phyloP scores from a whole-genome alignment of 1,284 basidiomycete genomes.

The Naganishia liquefaciens region DNA sequence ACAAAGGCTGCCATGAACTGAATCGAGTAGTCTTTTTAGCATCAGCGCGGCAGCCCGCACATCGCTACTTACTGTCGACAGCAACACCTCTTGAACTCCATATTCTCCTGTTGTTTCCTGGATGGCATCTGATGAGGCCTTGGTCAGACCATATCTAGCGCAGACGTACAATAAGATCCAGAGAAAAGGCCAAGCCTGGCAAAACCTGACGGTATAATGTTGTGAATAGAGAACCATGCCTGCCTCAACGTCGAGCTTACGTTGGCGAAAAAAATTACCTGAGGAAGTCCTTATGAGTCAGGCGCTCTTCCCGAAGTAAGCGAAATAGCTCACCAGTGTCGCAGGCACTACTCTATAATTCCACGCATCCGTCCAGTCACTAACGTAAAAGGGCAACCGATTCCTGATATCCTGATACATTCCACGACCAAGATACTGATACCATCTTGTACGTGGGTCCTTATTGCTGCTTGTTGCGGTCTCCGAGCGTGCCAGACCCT shows the following conservation, averaged over 20 bases:
- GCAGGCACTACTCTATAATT: constrained; percentile 66
- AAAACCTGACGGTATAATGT: constrained; percentile 60
- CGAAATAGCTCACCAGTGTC: constrained; percentile 62
- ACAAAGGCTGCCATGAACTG: constrained; percentile 87
- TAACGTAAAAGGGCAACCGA: constrained; percentile 75
- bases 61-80: constrained; percentile 48
- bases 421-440: constrained; percentile 55
- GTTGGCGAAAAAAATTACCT: constrained; percentile 53
- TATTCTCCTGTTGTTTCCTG: constrained; percentile 79
- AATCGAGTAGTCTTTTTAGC: constrained; percentile 29
- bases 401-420: constrained; percentile 75
- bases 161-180: constrained; percentile 73
- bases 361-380: constrained; percentile 85
- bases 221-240: constrained; percentile 49
- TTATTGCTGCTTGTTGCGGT: neutral
- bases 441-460: constrained; percentile 16
- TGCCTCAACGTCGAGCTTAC: constrained; percentile 32
- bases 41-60: constrained; percentile 25
- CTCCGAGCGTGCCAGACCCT: neutral
- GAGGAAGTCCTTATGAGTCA: constrained; percentile 9
- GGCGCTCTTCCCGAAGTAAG: constrained; percentile 74
- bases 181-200: constrained; percentile 87
- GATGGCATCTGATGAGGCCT: neutral
- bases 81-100: constrained; percentile 79
- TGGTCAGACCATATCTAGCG: neutral